Conservation (phyloP, 2,329 filamentous ascomycete genomes). For the Lachnellula hyalina region DNA sequence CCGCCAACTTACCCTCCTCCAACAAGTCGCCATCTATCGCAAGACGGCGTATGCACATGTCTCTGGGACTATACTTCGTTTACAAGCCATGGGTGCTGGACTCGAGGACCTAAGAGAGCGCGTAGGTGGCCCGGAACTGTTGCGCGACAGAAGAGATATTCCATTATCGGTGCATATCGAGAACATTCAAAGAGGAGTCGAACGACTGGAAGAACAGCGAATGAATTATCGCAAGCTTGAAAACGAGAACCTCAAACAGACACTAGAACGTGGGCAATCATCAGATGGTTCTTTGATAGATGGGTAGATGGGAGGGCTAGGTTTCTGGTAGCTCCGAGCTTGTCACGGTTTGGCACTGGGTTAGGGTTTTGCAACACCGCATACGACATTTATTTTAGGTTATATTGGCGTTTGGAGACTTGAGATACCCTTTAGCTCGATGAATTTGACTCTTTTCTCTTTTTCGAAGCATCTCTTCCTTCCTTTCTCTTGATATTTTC, state of each 20-base stretch:
- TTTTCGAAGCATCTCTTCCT: no score
- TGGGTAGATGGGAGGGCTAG: slow-evolving; percentile 6
- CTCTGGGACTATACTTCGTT: slow-evolving; percentile 62
- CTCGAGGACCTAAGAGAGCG: slow-evolving; percentile 67
- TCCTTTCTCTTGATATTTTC: no score
- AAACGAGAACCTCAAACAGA: slow-evolving; percentile 50
- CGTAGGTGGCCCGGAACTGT: slow-evolving; percentile 60
- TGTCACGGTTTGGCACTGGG: neutral
- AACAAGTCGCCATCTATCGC: slow-evolving; percentile 61
- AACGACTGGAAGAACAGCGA: slow-evolving; percentile 62
- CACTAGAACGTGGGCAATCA: slow-evolving; percentile 42
- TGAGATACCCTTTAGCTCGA: no score
- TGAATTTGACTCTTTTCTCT: no score
- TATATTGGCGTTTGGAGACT: neutral
- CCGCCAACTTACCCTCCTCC: slow-evolving; percentile 58
- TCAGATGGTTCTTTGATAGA: slow-evolving; percentile 32
- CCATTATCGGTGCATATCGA: slow-evolving; percentile 71
- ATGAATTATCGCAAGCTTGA: slow-evolving; percentile 54
- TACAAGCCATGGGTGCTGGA: slow-evolving; percentile 66
- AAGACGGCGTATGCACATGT: slow-evolving; percentile 63
- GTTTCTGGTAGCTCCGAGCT: neutral
- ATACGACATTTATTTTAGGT: neutral
- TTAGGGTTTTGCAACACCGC: neutral
- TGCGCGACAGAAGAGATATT: slow-evolving; percentile 47
- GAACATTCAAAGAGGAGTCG: slow-evolving; percentile 66